These are phyloP conservation scores for Lachnellula arida DNA, from an alignment of 2,329 filamentous ascomycete genomes.

Conservation along the genomic window DNA sequence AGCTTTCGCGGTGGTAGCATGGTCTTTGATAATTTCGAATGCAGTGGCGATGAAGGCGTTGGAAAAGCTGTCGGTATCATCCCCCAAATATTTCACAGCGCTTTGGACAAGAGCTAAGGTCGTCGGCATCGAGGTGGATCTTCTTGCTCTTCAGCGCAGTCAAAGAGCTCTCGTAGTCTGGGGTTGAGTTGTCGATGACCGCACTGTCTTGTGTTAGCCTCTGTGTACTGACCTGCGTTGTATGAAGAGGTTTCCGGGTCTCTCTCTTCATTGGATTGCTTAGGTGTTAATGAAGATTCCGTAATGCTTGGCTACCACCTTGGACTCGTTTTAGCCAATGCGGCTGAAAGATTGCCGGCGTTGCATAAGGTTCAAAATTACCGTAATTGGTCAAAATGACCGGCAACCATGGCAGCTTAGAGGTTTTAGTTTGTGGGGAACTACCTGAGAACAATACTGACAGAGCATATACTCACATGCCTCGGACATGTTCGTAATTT, in stretches of 20 bases:
- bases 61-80: slow-evolving; percentile 10
- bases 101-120: slow-evolving; percentile 3
- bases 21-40: slow-evolving; percentile 7
- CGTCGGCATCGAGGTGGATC: slow-evolving; percentile 5
- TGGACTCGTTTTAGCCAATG: neutral
- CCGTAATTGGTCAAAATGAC: neutral
- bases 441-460: neutral
- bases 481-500: neutral
- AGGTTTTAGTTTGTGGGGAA: neutral
- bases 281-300: too few species aligned
- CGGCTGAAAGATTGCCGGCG: neutral
- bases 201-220: neutral
- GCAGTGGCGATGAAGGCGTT: slow-evolving; percentile 14
- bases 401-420: neutral
- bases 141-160: slow-evolving; percentile 13
- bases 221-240: too few species aligned
- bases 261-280: too few species aligned
- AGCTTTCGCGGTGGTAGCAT: neutral
- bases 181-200: slow-evolving; percentile 1
- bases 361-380: neutral
- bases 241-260: too few species aligned
- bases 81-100: slow-evolving; percentile 6
- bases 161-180: slow-evolving; percentile 8
- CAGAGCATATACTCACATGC: neutral
- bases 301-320: too few species aligned